Evolutionary conservation across 2,329 filamentous ascomycete species (phyloP), one percentile per base, ranked within the genome.

Genomic region (Pseudogymnoascus sp.): DNA sequence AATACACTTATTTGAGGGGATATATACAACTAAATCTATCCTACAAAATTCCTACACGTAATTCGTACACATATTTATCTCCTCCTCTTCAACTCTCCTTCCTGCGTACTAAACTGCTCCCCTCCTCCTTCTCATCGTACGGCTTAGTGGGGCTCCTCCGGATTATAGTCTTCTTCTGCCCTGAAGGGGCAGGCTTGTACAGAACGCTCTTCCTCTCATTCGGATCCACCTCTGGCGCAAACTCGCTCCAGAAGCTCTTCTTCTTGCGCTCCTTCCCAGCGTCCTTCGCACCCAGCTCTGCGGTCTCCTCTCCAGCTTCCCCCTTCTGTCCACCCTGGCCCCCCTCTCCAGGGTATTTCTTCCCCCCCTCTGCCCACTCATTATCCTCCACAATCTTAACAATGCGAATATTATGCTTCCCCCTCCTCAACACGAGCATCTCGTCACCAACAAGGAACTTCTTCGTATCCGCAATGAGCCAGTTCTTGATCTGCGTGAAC

Each of bases 381-480:
- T 82, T 76, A 69, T 88, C 83, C 65, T 74, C 76, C 31, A 88
- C 76, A 65, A 88, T 77, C 73, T 87, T 78, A 61, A 88, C 77
- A 66, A 87, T 79, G 53, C 84, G 82, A 53, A 88, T 73, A 66
- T 87, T 85, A 74, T 86, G 81, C 76, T 86, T 87, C 67, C 85
- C 85, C 70, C 81, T 84, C 66, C 86, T 83, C 62, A 88, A 75
- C 68, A 88, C 80, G 66, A 88, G 75, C 56, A 87, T 68, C 23
- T 63, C 37, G 9, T 64, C 83, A 65, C 86, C 83, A 16, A 90
- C 81, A 63, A 88, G 76, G 69, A 81, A 89, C 63, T 84, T 82
- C 64, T 78, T 70, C 0, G 85, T 87, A 62, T 88, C 82, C 23
- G 78, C 74, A 0, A 79, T 77, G 67, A 78, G 82, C 80, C 84